Base-by-base conservation (phyloP, 345 rosid genomes). In the Linum tenue region DNA sequence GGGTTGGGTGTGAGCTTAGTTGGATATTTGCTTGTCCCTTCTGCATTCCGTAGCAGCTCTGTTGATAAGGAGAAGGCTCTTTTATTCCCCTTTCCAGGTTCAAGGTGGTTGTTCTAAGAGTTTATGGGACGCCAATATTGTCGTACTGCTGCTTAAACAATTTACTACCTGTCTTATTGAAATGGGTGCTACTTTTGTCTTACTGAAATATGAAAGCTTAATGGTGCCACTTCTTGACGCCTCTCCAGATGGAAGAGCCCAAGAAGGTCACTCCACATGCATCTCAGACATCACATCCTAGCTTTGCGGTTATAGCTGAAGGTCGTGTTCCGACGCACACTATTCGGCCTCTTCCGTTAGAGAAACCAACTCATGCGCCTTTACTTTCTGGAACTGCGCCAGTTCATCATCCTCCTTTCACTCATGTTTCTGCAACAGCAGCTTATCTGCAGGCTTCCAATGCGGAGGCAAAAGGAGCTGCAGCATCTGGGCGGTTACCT, bases 191-290 rank as follows among this genome's bases (percentile, higher is more conserved):
- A 22, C 31, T 22, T 22, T 22, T 22, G 31, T 22, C 31, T n/a
- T 64, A 3, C 39, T 53, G 15, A 53, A 55, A 48, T n/a, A 22
- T 22, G 31, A 22, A 22, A 22, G 31, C 31, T 22, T 22, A 22
- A 22, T 22, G 31, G 31, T 22, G 31, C 31, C 31, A 22, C 31
- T 0, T 22, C 31, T 22, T 22, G 31, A 22, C 31, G 65, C 62
- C 68, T 68, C 15, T 67, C 67, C 73, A 90, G 99, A 88, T 88
- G 86, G 95, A 86, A 82, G 97, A 85, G 44, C 72, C 88, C 31
- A 22, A 22, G 64, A 80, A 79, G 76, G 74, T 76, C 31, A 40
- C 70, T 70, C 48, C 82, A 4, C 71, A 74, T 83, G 56, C 86
- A 58, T 60, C 95, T 73, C 88, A 77, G 55, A 56, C 76, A 6